Percentiles rank a stretch among this genome's conserved stretches.
Evolutionary conservation across 2,329 filamentous ascomycete genomes (phyloP).

Genomic region (Fusarium compactum): DNA sequence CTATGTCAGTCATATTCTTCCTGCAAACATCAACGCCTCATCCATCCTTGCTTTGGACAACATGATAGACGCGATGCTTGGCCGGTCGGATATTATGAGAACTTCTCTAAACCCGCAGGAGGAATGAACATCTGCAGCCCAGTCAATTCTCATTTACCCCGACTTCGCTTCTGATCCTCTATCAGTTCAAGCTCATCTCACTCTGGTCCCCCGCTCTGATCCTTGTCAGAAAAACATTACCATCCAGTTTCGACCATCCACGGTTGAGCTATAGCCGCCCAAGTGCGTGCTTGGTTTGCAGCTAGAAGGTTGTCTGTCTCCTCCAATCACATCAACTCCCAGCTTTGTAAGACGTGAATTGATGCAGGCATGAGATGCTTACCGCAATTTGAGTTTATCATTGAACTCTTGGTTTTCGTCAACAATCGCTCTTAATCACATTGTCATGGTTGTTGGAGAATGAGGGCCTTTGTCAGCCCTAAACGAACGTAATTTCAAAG

Average conservation of each 20-base stretch:
- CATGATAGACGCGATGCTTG: slow-evolving; percentile 22
- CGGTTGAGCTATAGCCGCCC: slow-evolving; percentile 43
- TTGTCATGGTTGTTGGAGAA: not conserved
- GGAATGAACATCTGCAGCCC: not conserved
- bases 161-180: slow-evolving; percentile 10
- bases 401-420: slow-evolving; percentile 2
- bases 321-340: slow-evolving; percentile 22
- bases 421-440: slow-evolving; percentile 11
- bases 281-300: slow-evolving; percentile 23
- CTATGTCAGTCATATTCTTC: slow-evolving; percentile 24
- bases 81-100: not conserved
- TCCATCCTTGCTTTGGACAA: slow-evolving; percentile 3
- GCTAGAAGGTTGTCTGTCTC: slow-evolving; percentile 22
- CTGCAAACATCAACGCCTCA: slow-evolving; percentile 23
- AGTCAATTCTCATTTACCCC: not conserved
- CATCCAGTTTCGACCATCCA: slow-evolving; percentile 37
- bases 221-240: slow-evolving; percentile 31
- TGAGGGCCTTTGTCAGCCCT: slow-evolving; percentile 19
- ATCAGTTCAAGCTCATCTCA: not conserved
- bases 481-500: slow-evolving; percentile 25
- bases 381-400: slow-evolving; percentile 20
- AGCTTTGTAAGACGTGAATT: slow-evolving; percentile 5
- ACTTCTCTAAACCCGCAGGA: slow-evolving; percentile 4
- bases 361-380: slow-evolving; percentile 9
- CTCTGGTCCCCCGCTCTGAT: slow-evolving; percentile 21